Base-by-base conservation (phyloP, 2,329 filamentous ascomycete species). In the Leptographium flavum region DNA sequence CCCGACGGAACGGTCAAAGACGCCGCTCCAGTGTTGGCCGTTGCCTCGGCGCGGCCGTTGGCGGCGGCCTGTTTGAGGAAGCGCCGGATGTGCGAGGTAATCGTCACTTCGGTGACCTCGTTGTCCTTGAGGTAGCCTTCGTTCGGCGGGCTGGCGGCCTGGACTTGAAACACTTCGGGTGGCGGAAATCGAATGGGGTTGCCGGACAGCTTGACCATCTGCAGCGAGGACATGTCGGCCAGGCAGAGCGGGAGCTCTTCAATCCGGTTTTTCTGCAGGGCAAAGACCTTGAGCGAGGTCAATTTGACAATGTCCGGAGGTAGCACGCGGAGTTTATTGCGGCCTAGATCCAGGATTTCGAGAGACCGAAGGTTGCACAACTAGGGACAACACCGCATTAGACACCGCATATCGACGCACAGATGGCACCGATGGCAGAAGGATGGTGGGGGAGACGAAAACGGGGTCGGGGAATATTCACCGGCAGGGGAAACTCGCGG, bases 281-380 rank as follows among this genome's bases (percentile, higher is more conserved):
- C 88, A 45, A 96, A 70, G 15, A 95, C 88, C 58, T 94, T 93
- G 51, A 96, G 68, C 2, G 86, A 94, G 5, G 80, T 81, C 55
- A 96, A 69, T 57, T 80, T 86, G 49, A 75, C 76, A 50, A 95
- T 84, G 45, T 88, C 83, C 39, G 81, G 76, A 0, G 90, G 87
- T 2, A 96, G 72, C 10, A 74, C 68, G 40, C 74, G 76, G 49
- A 96, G 79, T 60, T 83, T 86, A 60, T 96, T 96, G 55, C 85
- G 78, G 59, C 87, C 88, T 45, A 96, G 73, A 63, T 96, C 90
- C 49, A 96, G 74, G 48, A 95, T 94, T 63, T 96, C 88, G 45
- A 96, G 74, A 30, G 87, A 83, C 43, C 77, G 81, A 50, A 96
- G 72, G 60, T 87, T 80, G 59, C 90, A 88, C 47, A 96, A 76